Evolutionary conservation across 345 rosid species (phyloP).

Genomic region (Eutrema heterophyllum): DNA sequence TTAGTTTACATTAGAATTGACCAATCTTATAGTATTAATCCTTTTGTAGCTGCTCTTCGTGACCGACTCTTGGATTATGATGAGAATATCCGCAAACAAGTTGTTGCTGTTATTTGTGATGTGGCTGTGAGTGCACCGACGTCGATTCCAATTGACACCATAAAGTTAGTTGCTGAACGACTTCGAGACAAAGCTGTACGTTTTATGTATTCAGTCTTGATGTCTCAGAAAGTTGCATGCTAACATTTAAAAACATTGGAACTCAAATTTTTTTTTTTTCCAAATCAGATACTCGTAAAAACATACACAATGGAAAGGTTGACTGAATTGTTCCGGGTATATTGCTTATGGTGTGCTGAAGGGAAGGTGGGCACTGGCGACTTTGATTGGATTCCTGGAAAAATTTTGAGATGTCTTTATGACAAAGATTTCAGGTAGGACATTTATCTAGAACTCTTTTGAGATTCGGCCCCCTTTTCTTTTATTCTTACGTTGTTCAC

Average conservation of each 20-base stretch:
- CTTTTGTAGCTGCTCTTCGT: constrained; percentile 77
- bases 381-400: constrained; percentile 97
- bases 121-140: constrained; percentile 61
- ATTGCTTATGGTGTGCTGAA: constrained; percentile 51
- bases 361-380: constrained; percentile 42
- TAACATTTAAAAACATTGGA: constrained; percentile 9
- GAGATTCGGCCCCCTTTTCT: not conserved
- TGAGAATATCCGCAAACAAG: constrained; percentile 93
- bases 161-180: constrained; percentile 82
- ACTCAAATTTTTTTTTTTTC: not conserved
- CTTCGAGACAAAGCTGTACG: constrained; percentile 97
- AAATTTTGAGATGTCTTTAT: constrained; percentile 83
- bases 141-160: constrained; percentile 63
- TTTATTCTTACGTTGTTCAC: not conserved
- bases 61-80: constrained; percentile 96
- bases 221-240: constrained; percentile 12
- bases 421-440: constrained; percentile 92
- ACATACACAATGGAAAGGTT: constrained; percentile 86
- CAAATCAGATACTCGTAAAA: constrained; percentile 73
- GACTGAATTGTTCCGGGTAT: constrained; percentile 67
- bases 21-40: constrained; percentile 16
- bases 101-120: constrained; percentile 85
- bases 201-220: constrained; percentile 19
- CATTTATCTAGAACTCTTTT: not conserved
- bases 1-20: constrained; percentile 3